These are phyloP conservation scores for Leonotis leonurus DNA, from an alignment of 257 asterid species.

Conservation along the genomic window DNA sequence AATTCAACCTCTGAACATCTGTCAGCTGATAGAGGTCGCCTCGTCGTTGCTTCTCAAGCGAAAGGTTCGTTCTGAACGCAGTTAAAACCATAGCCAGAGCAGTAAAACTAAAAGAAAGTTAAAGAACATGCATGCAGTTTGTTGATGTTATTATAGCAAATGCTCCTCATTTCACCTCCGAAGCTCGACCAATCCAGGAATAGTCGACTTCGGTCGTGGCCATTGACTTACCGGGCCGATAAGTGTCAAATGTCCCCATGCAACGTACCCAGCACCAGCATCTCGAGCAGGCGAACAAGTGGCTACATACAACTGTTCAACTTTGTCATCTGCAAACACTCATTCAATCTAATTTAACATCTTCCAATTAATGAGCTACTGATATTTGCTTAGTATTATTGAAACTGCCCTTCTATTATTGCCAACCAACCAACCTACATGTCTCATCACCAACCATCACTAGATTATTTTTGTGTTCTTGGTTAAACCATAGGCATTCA, in stretches of 20 bases:
- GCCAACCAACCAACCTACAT: conserved; percentile 7
- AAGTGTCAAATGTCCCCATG: conserved; percentile 98
- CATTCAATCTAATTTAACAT: no score
- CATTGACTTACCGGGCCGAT: conserved; percentile 75
- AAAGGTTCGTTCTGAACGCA: conserved; percentile 46
- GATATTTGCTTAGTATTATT: no score
- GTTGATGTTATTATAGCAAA: not conserved
- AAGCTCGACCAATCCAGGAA: conserved; percentile 54
- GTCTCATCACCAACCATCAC: conserved; percentile 11
- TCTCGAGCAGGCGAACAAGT: conserved; percentile 98
- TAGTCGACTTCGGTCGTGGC: conserved; percentile 87
- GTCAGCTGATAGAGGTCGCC: conserved; percentile 66
- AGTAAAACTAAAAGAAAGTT: not conserved
- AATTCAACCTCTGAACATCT: conserved; percentile 59
- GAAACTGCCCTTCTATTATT: not conserved
- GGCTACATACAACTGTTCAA: conserved; percentile 75
- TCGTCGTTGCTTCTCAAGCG: no score
- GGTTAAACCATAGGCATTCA: not conserved
- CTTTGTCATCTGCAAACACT: conserved; percentile 5
- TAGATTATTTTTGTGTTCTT: not conserved
- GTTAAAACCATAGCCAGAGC: not conserved
- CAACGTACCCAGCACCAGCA: conserved; percentile 69
- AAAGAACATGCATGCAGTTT: not conserved
- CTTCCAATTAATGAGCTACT: no score
- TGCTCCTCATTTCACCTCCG: conserved; percentile 50